Percentiles rank a stretch among this genome's conserved stretches.
Conservation (phyloP, 176 grass and related monocot species). For the Triticum aestivum region DNA sequence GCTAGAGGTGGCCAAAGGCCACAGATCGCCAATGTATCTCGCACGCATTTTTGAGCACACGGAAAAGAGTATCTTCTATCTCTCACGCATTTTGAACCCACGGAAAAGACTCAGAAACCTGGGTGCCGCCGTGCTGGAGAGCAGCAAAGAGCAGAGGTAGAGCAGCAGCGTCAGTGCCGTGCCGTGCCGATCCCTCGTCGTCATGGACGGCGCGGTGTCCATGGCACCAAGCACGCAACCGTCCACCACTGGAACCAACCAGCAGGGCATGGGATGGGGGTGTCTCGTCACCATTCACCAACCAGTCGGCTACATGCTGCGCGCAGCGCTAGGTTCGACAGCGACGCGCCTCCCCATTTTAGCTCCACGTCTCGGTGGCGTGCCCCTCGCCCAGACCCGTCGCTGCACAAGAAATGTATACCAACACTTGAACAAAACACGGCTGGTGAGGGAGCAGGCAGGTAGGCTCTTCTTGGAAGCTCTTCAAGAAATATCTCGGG, state of each 20-base stretch:
- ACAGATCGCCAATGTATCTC: background rate
- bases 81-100: background rate
- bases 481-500: constrained; percentile 19
- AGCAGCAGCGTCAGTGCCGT: background rate
- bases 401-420: too few relatives aligned
- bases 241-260: background rate
- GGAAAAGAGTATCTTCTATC: background rate
- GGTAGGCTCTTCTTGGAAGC: background rate
- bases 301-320: background rate
- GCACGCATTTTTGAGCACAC: background rate
- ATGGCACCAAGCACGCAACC: background rate
- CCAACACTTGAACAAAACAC: background rate
- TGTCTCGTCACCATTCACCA: background rate
- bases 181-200: background rate
- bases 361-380: background rate
- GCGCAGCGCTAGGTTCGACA: background rate
- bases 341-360: background rate
- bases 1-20: background rate
- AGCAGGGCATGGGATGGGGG: background rate
- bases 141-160: background rate
- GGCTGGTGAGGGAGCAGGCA: background rate
- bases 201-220: background rate
- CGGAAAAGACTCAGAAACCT: background rate
- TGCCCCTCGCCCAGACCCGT: background rate
- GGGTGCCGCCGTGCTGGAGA: background rate